Evolutionary conservation across 2,329 filamentous ascomycete species (phyloP), one percentile per base, ranked within the genome.

Genomic region (Talaromyces sp.): DNA sequence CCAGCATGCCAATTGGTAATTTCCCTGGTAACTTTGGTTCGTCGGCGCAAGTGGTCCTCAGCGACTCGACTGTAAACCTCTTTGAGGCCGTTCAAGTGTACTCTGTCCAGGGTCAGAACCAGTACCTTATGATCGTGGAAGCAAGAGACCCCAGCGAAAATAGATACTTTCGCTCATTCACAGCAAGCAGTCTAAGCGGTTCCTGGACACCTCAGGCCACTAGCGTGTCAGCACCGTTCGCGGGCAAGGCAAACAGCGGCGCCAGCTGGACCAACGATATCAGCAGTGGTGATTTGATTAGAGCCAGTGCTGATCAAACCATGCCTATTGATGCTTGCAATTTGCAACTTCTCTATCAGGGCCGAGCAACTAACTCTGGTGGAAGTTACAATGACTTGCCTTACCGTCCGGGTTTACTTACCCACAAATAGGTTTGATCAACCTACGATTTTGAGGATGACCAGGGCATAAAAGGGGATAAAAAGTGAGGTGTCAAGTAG

Each of bases 51-150:
- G 74, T 83, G 0, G 70, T 89, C 66, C 70, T 88, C 70, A 83
- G 76, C 72, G 87, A 87, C 73, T 77, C 80, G 1, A 49, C 45
- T 78, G 63, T 13, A 72, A 85, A 87, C 71, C 79, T 90, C 0
- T 89, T 89, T 73, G 88, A 90, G 71, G 87, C 87, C 0, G 86
- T 89, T 0, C 84, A 89, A 70, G 87, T 90, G 49, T 90, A 90
- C 77, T 87, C 82, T 1, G 70, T 89, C 66, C 56, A 81, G 39
- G 85, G 84, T 31, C 78, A 83, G 69, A 80, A 79, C 68, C 76
- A 83, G 68, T 90, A 89, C 74, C 83, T 90, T 64, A 89, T 90
- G 85, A 83, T 90, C n/a, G 86, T 90, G 35, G 88, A 90, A 74
- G 80, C 85, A 0, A 84, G 27, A 27, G 27, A 27, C 6, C 27